Conservation (phyloP, 164 flowering plant species). For the Chimonanthus salicifolius region DNA sequence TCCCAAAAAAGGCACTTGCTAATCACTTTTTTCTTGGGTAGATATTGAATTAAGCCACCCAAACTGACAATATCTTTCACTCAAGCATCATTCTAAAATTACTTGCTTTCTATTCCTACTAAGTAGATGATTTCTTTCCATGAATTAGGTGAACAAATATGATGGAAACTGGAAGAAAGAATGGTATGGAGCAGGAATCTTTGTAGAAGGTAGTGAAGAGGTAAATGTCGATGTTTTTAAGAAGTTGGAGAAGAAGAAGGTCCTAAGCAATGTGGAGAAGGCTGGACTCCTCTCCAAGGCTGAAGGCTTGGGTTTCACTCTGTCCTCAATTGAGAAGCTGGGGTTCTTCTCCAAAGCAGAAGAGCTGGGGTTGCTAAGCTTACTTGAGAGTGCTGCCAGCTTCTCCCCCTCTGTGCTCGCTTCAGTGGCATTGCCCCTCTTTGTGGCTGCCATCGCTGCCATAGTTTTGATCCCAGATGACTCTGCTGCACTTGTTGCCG, state of each 20-base stretch:
- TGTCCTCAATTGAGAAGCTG: constrained; percentile 76
- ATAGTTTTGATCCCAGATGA: constrained; percentile 83
- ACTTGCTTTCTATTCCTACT: no score
- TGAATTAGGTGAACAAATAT: constrained; percentile 66
- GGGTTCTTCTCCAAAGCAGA: constrained; percentile 88
- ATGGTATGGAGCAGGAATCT: constrained; percentile 91
- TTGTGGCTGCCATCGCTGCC: constrained; percentile 59
- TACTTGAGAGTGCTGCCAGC: constrained; percentile 55
- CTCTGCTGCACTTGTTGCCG: constrained; percentile 56
- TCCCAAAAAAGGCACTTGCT: no score
- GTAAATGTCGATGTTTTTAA: constrained; percentile 79
- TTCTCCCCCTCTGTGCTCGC: constrained; percentile 63
- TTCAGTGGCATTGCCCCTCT: constrained; percentile 58
- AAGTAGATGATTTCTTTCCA: no score
- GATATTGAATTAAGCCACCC: neutral
- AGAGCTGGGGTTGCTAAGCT: constrained; percentile 74
- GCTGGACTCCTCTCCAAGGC: constrained; percentile 82
- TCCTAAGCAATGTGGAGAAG: constrained; percentile 77
- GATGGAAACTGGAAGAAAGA: constrained; percentile 67
- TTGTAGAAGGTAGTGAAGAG: constrained; percentile 68
- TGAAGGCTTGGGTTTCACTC: constrained; percentile 69
- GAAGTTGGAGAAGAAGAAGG: constrained; percentile 71
- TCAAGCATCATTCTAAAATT: no score
- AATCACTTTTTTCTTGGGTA: no score
- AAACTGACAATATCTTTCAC: neutral